Base-by-base conservation (phyloP, 371 early-diverging fungal species). In the Saksenaea vasiformis region DNA sequence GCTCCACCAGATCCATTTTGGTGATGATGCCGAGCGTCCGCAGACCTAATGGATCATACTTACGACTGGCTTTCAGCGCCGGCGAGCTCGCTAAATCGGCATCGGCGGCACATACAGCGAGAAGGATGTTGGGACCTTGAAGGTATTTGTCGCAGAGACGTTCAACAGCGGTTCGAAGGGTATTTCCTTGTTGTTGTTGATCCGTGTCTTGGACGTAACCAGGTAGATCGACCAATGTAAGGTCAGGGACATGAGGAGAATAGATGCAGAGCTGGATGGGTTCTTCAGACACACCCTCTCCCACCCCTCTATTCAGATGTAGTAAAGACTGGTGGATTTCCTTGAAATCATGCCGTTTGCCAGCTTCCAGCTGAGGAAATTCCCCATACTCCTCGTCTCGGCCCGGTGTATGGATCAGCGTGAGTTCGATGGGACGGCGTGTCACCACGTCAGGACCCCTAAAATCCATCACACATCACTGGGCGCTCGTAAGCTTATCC, bases 1-100 rank as follows among this genome's bases (percentile, higher is more conserved):
- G 87, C 79, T 99, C 99, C 99, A 99, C 99, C 63, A 99, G 80
- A 79, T 99, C 99, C 43, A 99, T 89, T 79, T 99, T 99, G 62
- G 99, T 99, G 70, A 99, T 78, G 26, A 99, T 99, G 72, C 99
- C 99, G 62, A 99, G 92, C 3, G 99, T 99, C 47, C 99, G 88
- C 31, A 92, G 81, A 65, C 98, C 98, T 58, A 98, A 97, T 7
- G 99, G 98, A 73, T 99, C 99, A 3, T 96, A 95, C 71, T 98
- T 97, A 39, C 96, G 86, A 8, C 98, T 98, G 24, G 98, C 69
- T 70, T 95, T 95, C 37, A 99, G 85, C 26, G 99, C 98, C 72
- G 99, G 99, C 13, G 98, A 97, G 80, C 98, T 99, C 66, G 99
- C 98, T 67, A 99, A 84, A 85, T 99, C 99, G 11, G 94, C 92